Percentiles rank a stretch among this genome's conserved stretches.
Conservation (phyloP, 1,139 yeast genomes). For the Scheffersomyces segobiensis region DNA sequence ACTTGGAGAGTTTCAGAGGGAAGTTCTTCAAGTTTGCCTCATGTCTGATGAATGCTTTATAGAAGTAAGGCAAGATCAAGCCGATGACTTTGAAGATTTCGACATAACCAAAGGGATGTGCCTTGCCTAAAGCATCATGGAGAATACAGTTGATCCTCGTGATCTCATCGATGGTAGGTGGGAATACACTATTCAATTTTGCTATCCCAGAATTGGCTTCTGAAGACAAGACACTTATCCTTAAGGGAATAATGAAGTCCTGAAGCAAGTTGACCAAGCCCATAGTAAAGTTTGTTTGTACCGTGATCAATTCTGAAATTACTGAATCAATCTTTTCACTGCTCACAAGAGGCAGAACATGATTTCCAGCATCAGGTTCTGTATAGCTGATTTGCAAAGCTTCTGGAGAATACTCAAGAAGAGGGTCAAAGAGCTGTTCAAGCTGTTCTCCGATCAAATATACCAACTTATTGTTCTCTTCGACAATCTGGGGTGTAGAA, state of each 20-base stretch:
- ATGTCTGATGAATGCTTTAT: slow-evolving; percentile 88
- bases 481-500: slow-evolving; percentile 34
- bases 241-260: slow-evolving; percentile 73
- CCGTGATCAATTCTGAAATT: slow-evolving; percentile 62
- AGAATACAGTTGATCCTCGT: slow-evolving; percentile 85
- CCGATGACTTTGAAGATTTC: slow-evolving; percentile 82
- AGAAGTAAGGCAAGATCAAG: slow-evolving; percentile 80
- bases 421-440: slow-evolving; percentile 85
- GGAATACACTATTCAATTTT: slow-evolving; percentile 74
- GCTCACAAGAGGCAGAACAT: slow-evolving; percentile 12
- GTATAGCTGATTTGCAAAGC: slow-evolving; percentile 67
- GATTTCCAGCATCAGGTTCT: slow-evolving; percentile 38
- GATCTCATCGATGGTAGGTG: slow-evolving; percentile 93
- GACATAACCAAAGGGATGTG: slow-evolving; percentile 64
- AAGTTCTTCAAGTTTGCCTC: slow-evolving; percentile 65
- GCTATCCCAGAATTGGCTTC: slow-evolving; percentile 56
- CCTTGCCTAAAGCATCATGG: slow-evolving; percentile 69
- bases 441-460: slow-evolving; percentile 78
- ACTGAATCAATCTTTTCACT: slow-evolving; percentile 40
- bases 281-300: slow-evolving; percentile 75
- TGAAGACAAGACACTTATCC: slow-evolving; percentile 60
- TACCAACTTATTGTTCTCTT: slow-evolving; percentile 72
- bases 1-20: slow-evolving; percentile 44
- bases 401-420: slow-evolving; percentile 90
- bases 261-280: slow-evolving; percentile 73